These are phyloP conservation scores for Panicum virgatum DNA, from an alignment of 202 grass and related monocot genomes.

Conservation along the genomic window DNA sequence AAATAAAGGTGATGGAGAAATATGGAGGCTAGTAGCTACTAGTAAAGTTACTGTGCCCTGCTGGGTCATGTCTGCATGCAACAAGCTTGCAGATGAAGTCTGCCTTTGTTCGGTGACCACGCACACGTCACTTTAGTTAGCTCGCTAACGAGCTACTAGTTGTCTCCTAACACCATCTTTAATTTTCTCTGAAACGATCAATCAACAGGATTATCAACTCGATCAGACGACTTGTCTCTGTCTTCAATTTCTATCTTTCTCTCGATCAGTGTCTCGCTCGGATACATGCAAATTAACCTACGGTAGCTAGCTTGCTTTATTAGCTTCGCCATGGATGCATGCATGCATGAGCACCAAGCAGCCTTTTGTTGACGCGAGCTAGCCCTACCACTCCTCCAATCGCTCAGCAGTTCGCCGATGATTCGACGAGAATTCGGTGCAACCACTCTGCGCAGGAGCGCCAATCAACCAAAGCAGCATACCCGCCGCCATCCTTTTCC, in stretches of 20 bases:
- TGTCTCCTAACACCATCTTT: constrained; percentile 16
- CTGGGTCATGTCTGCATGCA: constrained; percentile 1
- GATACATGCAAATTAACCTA: background rate
- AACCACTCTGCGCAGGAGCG: constrained; percentile 15
- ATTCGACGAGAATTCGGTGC: constrained; percentile 29
- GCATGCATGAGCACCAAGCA: background rate
- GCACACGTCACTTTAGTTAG: constrained; percentile 13
- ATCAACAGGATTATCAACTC: constrained; percentile 11
- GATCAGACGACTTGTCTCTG: background rate
- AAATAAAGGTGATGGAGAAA: constrained; percentile 23
- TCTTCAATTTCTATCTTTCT: background rate
- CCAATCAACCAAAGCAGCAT: background rate
- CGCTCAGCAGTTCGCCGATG: background rate
- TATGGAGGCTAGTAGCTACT: background rate
- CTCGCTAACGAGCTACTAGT: too few relatives aligned
- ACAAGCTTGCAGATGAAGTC: constrained; percentile 41
- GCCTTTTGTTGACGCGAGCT: background rate
- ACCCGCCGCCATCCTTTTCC: constrained; percentile 2
- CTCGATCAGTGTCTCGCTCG: background rate
- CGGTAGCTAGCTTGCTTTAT: background rate
- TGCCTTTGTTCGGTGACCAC: constrained; percentile 26
- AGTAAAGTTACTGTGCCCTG: background rate
- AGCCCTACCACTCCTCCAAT: background rate
- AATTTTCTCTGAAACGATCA: background rate
- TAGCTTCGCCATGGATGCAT: constrained; percentile 4